A percentile compares a stretch with the other conserved stretches of the same genome.
These are phyloP conservation scores for Pseudisothecium myosuroides DNA, from an alignment of 225 moss, liverwort and hornwort genomes.

Conservation along the genomic window DNA sequence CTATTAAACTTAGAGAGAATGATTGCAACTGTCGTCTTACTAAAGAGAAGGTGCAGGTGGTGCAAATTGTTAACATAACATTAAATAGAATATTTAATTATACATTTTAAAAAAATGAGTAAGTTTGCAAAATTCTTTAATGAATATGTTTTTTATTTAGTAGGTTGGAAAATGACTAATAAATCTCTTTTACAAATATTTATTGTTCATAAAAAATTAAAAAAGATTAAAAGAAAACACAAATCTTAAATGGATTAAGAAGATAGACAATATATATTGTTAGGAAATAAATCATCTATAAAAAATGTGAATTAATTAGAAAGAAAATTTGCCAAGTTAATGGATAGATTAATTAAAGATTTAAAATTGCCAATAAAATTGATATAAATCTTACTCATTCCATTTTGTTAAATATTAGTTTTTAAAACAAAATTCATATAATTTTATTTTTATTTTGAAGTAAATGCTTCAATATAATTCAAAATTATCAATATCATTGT, in stretches of 20 bases:
- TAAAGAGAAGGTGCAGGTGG: neutral
- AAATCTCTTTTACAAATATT: fast-evolving
- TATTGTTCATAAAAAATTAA: neutral
- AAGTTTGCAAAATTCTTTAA: neutral
- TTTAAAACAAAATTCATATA: neutral
- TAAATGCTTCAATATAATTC: too few species aligned
- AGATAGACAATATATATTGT: neutral
- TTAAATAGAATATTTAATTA: neutral
- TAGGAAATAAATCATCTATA: neutral
- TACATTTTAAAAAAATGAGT: too few species aligned
- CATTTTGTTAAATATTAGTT: neutral
- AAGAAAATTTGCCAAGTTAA: too few species aligned
- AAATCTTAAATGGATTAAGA: neutral
- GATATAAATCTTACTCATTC: neutral
- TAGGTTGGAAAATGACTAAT: fast-evolving
- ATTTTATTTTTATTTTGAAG: neutral
- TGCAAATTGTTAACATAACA: too few species aligned
- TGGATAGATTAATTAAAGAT: neutral
- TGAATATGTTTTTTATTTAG: neutral
- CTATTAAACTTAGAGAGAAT: too few species aligned
- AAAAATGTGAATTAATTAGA: too few species aligned
- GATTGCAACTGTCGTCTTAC: neutral
- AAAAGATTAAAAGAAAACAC: fast-evolving
- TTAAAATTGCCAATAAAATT: too few species aligned
- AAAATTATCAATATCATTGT: too few species aligned